phyloP scores from a whole-genome alignment of 768 basidiomycete genomes.

The Boletellus emodensis region DNA sequence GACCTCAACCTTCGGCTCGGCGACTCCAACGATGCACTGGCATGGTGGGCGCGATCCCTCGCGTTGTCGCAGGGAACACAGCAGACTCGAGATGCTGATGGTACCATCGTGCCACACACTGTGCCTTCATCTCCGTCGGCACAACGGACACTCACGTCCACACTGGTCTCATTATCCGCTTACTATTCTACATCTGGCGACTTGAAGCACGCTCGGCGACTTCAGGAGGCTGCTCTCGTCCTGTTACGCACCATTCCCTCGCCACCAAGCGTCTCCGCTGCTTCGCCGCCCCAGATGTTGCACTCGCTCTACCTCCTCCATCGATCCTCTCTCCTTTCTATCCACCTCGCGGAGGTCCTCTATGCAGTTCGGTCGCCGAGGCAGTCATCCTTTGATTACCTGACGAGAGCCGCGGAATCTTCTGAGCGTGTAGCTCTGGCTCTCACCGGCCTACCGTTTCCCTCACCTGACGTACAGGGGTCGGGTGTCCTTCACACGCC shows the following conservation, averaged over 20 bases:
- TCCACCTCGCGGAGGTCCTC: constrained; percentile 71
- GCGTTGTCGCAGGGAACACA: constrained; percentile 39
- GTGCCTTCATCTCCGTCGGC: constrained; percentile 55
- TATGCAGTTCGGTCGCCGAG: constrained; percentile 45
- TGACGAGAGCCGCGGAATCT: constrained; percentile 59
- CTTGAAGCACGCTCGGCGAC: constrained; percentile 48
- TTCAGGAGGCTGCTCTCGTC: constrained; percentile 54
- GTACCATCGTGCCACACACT: constrained; percentile 32
- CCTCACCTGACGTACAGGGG: constrained; percentile 33
- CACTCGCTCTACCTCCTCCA: constrained; percentile 67
- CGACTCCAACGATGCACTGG: constrained; percentile 47
- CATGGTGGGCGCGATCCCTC: constrained; percentile 67
- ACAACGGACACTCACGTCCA: constrained; percentile 58
- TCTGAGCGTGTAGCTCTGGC: constrained; percentile 60
- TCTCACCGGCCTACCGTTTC: constrained; percentile 43
- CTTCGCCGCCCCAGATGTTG: constrained; percentile 55
- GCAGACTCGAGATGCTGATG: constrained; percentile 14
- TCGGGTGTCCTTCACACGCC: constrained; percentile 36
- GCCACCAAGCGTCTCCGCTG: constrained; percentile 39
- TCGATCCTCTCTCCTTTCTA: constrained; percentile 66
- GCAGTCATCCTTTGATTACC: constrained; percentile 48
- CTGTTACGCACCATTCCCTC: constrained; percentile 53
- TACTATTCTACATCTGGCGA: constrained; percentile 59
- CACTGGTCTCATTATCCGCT: constrained; percentile 69
- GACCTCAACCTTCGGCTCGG: constrained; percentile 58